Evolutionary conservation across 2,329 filamentous ascomycete genomes (phyloP).

Genomic region (Fusarium mangiferae): DNA sequence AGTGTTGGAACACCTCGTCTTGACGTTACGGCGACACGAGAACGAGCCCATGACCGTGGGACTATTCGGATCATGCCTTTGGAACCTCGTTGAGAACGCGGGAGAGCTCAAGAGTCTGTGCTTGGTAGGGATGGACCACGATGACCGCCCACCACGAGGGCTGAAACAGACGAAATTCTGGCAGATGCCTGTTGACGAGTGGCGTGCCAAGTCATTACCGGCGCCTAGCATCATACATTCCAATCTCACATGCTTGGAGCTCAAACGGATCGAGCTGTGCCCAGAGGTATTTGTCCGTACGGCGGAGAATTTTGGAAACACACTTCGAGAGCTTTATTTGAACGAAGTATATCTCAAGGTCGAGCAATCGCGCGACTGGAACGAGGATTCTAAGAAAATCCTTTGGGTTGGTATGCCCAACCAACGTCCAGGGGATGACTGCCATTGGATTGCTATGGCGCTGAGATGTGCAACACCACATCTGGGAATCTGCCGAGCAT

Average conservation of each 20-base stretch:
- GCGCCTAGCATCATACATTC: constrained; percentile 50
- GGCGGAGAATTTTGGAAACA: constrained; percentile 49
- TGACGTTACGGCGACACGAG: constrained; percentile 60
- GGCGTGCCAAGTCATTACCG: constrained; percentile 53
- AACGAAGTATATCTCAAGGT: constrained; percentile 59
- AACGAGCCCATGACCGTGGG: constrained; percentile 47
- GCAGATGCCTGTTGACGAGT: constrained; percentile 52
- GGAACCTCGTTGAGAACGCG: constrained; percentile 61
- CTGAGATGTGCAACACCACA: constrained; percentile 50
- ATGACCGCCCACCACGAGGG: constrained; percentile 50
- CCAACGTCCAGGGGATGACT: constrained; percentile 49
- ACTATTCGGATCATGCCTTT: constrained; percentile 58
- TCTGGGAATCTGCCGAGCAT: constrained; percentile 56
- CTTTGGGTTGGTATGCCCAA: constrained; percentile 61
- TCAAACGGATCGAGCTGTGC: constrained; percentile 55
- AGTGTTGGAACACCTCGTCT: constrained; percentile 56
- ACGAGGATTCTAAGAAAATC: constrained; percentile 48
- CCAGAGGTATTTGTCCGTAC: constrained; percentile 50
- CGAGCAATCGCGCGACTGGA: constrained; percentile 49
- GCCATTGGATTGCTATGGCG: constrained; percentile 56
- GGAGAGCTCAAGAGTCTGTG: constrained; percentile 58
- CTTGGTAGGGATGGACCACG: constrained; percentile 57
- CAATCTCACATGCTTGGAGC: constrained; percentile 56
- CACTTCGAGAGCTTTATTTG: constrained; percentile 58
- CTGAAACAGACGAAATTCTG: constrained; percentile 53